Conservation (phyloP, 1,284 basidiomycete species). For the Porogramme epimiltina region DNA sequence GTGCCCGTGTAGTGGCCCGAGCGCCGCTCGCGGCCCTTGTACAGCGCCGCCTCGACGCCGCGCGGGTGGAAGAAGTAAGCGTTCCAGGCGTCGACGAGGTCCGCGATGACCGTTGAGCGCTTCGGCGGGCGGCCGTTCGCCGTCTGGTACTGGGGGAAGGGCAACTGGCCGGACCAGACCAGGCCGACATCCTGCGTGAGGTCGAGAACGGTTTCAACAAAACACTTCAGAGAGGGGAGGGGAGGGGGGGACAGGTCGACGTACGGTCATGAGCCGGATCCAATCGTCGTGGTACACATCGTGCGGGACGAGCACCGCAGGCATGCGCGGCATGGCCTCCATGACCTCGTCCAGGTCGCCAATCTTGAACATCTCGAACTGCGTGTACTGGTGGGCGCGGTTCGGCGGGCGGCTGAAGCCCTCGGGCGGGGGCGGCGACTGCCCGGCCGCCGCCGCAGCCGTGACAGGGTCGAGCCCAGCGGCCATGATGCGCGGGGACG, state of each 20-base stretch:
- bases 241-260: conserved; percentile 20
- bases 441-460: conserved; percentile 26
- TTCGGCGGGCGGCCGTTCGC: conserved; percentile 51
- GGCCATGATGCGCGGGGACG: conserved; percentile 26
- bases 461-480: conserved; percentile 22
- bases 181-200: conserved; percentile 61
- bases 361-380: conserved; percentile 69
- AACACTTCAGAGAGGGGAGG: not conserved
- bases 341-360: conserved; percentile 74
- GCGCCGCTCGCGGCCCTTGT: conserved; percentile 73
- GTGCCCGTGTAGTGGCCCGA: conserved; percentile 59
- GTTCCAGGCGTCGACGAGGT: conserved; percentile 80
- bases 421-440: conserved; percentile 57
- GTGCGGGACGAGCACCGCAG: conserved; percentile 69
- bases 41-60: conserved; percentile 72
- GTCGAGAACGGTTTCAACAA: not conserved
- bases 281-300: conserved; percentile 78
- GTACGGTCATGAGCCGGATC: conserved; percentile 72
- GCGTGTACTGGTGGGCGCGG: conserved; percentile 63
- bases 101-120: conserved; percentile 59
- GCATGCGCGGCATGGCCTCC: conserved; percentile 67
- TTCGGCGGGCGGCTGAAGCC: conserved; percentile 72
- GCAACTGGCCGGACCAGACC: conserved; percentile 73
- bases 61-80: conserved; percentile 68
- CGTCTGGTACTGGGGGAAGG: conserved; percentile 49